Base-by-base conservation (phyloP, 2,329 filamentous ascomycete genomes). In the Fusarium verticillioides region DNA sequence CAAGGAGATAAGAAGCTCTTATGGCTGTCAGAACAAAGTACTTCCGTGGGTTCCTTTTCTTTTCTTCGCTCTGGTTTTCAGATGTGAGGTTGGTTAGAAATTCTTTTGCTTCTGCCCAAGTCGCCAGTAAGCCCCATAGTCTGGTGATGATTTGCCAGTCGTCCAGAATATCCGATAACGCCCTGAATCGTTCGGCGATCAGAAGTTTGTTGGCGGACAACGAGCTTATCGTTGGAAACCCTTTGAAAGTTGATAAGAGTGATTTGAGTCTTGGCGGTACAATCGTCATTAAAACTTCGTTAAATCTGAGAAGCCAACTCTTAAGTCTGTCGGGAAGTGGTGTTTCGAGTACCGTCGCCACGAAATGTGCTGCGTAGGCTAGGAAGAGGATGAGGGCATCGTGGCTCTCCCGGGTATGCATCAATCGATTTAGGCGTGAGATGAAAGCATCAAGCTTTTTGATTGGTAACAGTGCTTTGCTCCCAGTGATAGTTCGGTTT, bases 141-240 rank as follows among this genome's bases (percentile, higher is more conserved):
- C 72, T 47, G 15, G 64, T 75, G 4, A 74, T 63, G 4, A 68
- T 69, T 6, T 74, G 72, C 72, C 72, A 74, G 10, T 75, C 72
- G n/a, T 75, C 72, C n/a, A 74, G 13, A 18, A 74, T 52, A 42
- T 69, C 19, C 2, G 69, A 52, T 3, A 74, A 11, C 1, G 72
- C 68, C 15, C 64, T 60, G 1, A 62, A 9, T 12, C 72, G 44
- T 18, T 72, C 56, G 5, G 68, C 60, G 26, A 70, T 15, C 2
- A 26, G 15, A 3, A 30, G 10, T 6, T 18, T 64, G 11, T 26
- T 47, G 0, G 26, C 21, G 2, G 21, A 21, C 11, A 36, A 9
- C 2, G 40, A 8, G 15, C 44, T 7, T 2, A 59, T 32, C 2
- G 43, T 12, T 1, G 32, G 28, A 19, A 4, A 39, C 8, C 7